phyloP scores from a whole-genome alignment of 179 eudicot genomes.

The Drosera spatulata region DNA sequence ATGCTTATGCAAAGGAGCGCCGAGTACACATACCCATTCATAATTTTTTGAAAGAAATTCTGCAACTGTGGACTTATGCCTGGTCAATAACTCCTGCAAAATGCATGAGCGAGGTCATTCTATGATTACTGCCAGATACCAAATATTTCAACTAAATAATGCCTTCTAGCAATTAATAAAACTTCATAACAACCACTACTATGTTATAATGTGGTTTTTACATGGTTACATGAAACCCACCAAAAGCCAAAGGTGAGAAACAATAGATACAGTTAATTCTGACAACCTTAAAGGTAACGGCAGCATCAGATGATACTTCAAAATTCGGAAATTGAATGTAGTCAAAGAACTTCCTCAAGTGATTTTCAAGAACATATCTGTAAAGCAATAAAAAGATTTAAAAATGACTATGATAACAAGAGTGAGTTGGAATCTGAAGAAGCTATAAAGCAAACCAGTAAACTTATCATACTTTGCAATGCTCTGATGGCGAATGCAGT shows the following conservation, averaged over 20 bases:
- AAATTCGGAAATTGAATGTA: constrained; percentile 57
- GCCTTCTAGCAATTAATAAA: too few species aligned
- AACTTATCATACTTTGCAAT: constrained; percentile 41
- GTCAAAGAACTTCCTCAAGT: constrained; percentile 53
- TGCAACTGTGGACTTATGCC: constrained; percentile 8
- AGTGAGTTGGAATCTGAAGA: background rate
- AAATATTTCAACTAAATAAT: too few species aligned
- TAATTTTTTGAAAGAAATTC: constrained; percentile 6
- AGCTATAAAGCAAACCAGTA: background rate
- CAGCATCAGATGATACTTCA: constrained; percentile 61
- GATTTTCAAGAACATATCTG: constrained; percentile 54
- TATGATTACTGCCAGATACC: too few species aligned
- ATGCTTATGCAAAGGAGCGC: too few species aligned
- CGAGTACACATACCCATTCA: constrained; percentile 5
- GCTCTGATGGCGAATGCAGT: constrained; percentile 65
- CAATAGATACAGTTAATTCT: too few species aligned
- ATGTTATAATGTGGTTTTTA: too few species aligned
- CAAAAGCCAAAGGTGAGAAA: too few species aligned
- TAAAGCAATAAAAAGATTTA: background rate
- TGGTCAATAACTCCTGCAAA: constrained; percentile 6
- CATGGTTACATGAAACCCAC: too few species aligned
- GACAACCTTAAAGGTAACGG: constrained; percentile 48
- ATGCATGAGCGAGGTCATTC: background rate
- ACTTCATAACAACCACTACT: too few species aligned
- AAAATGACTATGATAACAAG: too few species aligned